Evolutionary conservation across 2,329 filamentous ascomycete species (phyloP).

Genomic region (Clarireedia monteithiana): DNA sequence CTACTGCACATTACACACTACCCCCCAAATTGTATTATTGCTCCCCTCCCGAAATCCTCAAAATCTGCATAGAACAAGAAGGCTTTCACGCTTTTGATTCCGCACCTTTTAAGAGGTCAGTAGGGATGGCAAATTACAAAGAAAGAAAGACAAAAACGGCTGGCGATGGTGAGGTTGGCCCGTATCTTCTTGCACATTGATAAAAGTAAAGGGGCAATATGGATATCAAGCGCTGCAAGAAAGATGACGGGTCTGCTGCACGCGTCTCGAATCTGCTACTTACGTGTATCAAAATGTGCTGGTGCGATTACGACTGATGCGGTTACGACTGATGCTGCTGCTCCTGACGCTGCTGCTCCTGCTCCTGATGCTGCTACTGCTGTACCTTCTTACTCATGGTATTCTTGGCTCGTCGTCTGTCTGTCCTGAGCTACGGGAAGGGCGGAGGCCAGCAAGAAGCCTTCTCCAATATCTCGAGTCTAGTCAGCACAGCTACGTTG

Average conservation of each 20-base stretch:
- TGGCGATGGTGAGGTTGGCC: background rate
- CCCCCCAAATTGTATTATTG: conserved; percentile 3
- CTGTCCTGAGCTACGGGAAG: background rate
- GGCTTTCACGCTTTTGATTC: conserved; percentile 5
- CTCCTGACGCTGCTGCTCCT: no score
- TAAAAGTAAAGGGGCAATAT: background rate
- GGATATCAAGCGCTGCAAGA: background rate
- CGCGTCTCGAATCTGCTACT: no score
- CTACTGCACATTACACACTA: background rate
- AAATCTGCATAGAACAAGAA: conserved; percentile 7
- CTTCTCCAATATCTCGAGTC: background rate
- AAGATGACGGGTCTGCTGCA: no score
- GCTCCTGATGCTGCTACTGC: background rate
- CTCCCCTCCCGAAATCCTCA: background rate
- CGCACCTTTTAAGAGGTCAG: conserved; percentile 4
- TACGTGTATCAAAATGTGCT: background rate
- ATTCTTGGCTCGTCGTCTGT: background rate
- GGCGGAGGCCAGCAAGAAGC: no score
- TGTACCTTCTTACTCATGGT: background rate
- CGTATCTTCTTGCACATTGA: conserved; percentile 1
- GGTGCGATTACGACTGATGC: background rate
- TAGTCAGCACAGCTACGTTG: background rate
- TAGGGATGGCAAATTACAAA: conserved; percentile 5
- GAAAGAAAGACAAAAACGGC: background rate
- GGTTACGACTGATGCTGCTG: no score